phyloP scores from a whole-genome alignment of 768 basidiomycete species.

The Lentinula sp. region DNA sequence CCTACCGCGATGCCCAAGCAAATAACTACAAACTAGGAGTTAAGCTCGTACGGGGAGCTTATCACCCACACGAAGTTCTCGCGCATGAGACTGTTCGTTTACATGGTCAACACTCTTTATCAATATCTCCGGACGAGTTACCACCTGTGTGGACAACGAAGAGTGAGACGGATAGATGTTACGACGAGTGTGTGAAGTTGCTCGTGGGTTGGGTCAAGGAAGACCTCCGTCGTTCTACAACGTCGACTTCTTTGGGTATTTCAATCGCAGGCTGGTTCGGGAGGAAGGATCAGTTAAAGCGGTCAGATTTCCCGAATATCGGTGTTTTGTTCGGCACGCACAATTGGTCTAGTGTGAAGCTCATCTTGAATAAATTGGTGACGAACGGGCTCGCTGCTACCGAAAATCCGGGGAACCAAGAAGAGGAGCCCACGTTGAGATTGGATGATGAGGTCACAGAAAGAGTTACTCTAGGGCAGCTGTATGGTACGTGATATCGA shows the following conservation, averaged over 20 bases:
- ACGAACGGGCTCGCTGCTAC: slow-evolving; percentile 42
- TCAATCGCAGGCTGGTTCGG: slow-evolving; percentile 8
- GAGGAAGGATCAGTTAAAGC: not conserved
- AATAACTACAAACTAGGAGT: slow-evolving; percentile 76
- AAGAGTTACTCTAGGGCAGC: slow-evolving; percentile 68
- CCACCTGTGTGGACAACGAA: slow-evolving; percentile 71
- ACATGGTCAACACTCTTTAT: slow-evolving; percentile 21
- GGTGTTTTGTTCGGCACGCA: slow-evolving; percentile 86
- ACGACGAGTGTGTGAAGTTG: slow-evolving; percentile 51
- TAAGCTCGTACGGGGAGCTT: slow-evolving; percentile 92
- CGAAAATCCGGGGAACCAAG: slow-evolving; percentile 15
- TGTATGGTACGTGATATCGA: slow-evolving; percentile 55
- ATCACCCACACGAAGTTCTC: slow-evolving; percentile 70
- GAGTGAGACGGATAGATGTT: slow-evolving; percentile 67
- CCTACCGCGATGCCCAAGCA: slow-evolving; percentile 57
- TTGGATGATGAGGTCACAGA: slow-evolving; percentile 54
- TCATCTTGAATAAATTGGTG: slow-evolving; percentile 58
- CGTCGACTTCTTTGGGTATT: not conserved
- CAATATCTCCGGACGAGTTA: slow-evolving; percentile 49
- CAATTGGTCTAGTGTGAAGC: slow-evolving; percentile 63
- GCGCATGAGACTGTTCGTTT: slow-evolving; percentile 29
- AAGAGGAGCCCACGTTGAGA: slow-evolving; percentile 21
- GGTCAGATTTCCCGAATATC: slow-evolving; percentile 22
- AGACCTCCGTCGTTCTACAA: not conserved
- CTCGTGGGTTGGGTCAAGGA: slow-evolving; percentile 33